These are phyloP conservation scores for Monilinia polystroma DNA, from an alignment of 2,329 filamentous ascomycete genomes.

Conservation along the genomic window DNA sequence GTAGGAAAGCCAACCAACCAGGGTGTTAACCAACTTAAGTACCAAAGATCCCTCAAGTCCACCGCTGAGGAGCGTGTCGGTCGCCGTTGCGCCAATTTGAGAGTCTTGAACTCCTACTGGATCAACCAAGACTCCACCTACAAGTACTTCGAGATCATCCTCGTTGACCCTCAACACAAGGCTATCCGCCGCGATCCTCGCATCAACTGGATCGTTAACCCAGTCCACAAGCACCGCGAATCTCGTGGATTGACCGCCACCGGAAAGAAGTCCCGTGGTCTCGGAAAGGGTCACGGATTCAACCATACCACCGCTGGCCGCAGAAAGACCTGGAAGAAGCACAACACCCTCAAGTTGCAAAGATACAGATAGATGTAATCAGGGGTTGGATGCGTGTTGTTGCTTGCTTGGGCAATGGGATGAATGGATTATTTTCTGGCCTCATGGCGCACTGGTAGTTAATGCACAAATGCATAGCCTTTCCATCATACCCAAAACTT, in stretches of 20 bases:
- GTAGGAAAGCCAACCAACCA: constrained; percentile 99
- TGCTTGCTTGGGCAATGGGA: constrained; percentile 32
- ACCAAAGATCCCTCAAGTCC: constrained; percentile 97
- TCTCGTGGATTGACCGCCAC: constrained; percentile 93
- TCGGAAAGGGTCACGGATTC: constrained; percentile 99
- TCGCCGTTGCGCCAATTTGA: constrained; percentile 97
- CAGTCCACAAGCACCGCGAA: constrained; percentile 99
- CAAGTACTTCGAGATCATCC: constrained; percentile 99
- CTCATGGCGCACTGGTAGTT: constrained; percentile 25
- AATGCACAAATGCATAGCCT: constrained; percentile 32
- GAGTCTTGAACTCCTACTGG: constrained; percentile 99
- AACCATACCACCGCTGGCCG: constrained; percentile 96
- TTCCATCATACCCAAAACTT: constrained; percentile 27
- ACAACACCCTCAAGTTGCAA: constrained; percentile 99
- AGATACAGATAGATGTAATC: constrained; percentile 74
- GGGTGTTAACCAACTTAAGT: constrained; percentile 99
- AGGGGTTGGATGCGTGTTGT: constrained; percentile 31
- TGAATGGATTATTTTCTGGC: constrained; percentile 33
- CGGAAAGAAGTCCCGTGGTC: constrained; percentile 98
- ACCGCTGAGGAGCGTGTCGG: constrained; percentile 99
- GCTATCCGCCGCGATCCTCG: constrained; percentile 97
- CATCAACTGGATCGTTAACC: constrained; percentile 99
- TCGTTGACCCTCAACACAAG: constrained; percentile 99
- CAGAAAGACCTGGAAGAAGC: constrained; percentile 99
- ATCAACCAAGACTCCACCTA: constrained; percentile 99